Evolutionary conservation across 176 grass and related monocot species (phyloP).

Genomic region (Otatea glauca): DNA sequence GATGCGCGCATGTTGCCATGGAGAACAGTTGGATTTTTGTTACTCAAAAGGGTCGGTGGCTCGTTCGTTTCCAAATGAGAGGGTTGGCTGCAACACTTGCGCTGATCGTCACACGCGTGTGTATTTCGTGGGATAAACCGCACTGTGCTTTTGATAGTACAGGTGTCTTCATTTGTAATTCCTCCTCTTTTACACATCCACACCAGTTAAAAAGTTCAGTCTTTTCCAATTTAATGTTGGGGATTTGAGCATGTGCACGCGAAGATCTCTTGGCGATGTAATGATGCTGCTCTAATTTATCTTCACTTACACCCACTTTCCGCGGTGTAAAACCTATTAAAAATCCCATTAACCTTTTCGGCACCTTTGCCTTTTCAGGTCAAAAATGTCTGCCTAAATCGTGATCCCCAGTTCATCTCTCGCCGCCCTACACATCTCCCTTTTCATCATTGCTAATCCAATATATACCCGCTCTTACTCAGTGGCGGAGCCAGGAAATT

Average conservation of each 20-base stretch:
- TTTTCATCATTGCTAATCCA: background rate
- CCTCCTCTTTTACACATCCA: background rate
- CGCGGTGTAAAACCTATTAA: background rate
- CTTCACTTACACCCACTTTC: background rate
- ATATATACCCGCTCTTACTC: too few species aligned
- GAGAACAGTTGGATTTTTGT: too few species aligned
- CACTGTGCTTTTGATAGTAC: background rate
- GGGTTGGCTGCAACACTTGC: too few species aligned
- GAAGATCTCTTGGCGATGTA: background rate
- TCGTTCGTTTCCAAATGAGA: too few species aligned
- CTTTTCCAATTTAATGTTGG: background rate
- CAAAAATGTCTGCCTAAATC: constrained; percentile 36
- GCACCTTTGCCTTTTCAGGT: background rate
- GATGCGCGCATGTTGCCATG: too few species aligned
- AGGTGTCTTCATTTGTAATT: background rate
- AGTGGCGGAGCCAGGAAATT: too few species aligned
- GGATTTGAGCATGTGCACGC: constrained; percentile 38
- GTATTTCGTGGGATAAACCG: too few species aligned
- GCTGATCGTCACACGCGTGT: too few species aligned
- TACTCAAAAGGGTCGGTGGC: too few species aligned
- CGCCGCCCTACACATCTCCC: background rate
- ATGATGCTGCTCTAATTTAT: background rate
- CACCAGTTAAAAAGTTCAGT: background rate
- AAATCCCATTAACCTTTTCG: background rate
- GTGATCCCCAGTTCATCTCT: background rate